Evolutionary conservation across 495 filamentous ascomycete species (phyloP), one percentile per base, ranked within the genome.

Genomic region (Bathelium albidoporum): DNA sequence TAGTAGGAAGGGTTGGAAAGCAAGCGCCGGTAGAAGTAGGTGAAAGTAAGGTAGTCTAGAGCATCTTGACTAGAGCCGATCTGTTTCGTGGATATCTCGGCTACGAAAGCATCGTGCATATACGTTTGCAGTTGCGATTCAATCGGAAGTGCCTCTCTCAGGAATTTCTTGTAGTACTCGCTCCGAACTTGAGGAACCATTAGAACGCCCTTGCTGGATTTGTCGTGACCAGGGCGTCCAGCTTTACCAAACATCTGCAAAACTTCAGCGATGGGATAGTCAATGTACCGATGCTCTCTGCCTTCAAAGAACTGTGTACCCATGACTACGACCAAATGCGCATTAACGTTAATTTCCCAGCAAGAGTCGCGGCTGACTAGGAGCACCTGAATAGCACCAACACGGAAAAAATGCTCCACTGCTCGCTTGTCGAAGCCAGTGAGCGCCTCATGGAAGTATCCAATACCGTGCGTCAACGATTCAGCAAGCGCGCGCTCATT

Each of bases 211-310:
- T 88, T 89, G 59, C 90, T 88, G 26, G 85, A 77, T 63, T 92
- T 92, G 71, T 96, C 93, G 64, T 84, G 75, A 10, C 86, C 82
- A 5, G 90, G 80, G 60, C 91, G 87, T 32, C 88, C 85, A 29
- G 94, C 90, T 73, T 91, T 95, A 68, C 94, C 94, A 65, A 97
- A 96, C 95, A 99, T 99, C 69, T 99, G 95, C n/a, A 99, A 78
- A n/a, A 99, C 82, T 72, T 99, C 94, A 70, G 87, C 92, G 65
- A 97, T 84, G 1, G 92, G 89, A 71, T 97, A 97, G 75, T 99
- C 94, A 65, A 97, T 87, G 75, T 99, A 99, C 24, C 94, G 87
- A 76, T 99, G 94, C 71, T 99, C 95, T 64, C 90, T 85, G 20
- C 94, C 94, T 66, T 99, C 94, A 62, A 92, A 99, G 75, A 91